Evolutionary conservation across 2,329 filamentous ascomycete genomes (phyloP).

Genomic region (Zymoseptoria crescenta): DNA sequence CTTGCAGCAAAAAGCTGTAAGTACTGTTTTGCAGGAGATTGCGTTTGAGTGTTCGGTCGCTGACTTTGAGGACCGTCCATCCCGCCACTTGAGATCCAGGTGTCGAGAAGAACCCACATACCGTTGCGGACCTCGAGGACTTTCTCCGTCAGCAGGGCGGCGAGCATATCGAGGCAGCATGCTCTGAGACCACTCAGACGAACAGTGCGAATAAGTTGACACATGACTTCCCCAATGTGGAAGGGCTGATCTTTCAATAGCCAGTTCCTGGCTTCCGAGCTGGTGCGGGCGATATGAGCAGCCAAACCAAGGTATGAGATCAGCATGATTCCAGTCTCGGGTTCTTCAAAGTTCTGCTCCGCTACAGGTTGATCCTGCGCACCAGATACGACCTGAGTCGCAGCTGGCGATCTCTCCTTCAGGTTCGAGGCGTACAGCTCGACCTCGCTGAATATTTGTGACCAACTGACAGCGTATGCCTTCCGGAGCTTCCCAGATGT

Average conservation of each 20-base stretch:
- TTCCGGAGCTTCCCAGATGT: constrained; percentile 61
- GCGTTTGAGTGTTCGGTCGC: constrained; percentile 10
- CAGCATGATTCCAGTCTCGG: constrained; percentile 92
- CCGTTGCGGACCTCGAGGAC: constrained; percentile 56
- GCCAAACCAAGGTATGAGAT: constrained; percentile 88
- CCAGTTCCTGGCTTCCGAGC: constrained; percentile 62
- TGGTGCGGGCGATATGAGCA: constrained; percentile 70
- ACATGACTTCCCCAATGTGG: constrained; percentile 64
- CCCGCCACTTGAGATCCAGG: constrained; percentile 59
- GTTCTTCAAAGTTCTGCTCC: constrained; percentile 57
- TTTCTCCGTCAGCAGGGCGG: constrained; percentile 69
- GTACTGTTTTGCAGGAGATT: constrained; percentile 24
- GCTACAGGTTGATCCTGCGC: constrained; percentile 21
- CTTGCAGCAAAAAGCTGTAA: constrained; percentile 23
- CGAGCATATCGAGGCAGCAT: constrained; percentile 72
- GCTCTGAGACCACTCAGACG: constrained; percentile 72
- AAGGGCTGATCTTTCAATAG: constrained; percentile 60
- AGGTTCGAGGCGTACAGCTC: constrained; percentile 74
- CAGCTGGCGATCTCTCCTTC: constrained; percentile 56
- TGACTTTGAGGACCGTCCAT: constrained; percentile 12
- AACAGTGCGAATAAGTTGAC: constrained; percentile 68
- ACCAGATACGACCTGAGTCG: constrained; percentile 49
- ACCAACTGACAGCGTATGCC: constrained; percentile 81
- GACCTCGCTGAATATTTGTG: constrained; percentile 84
- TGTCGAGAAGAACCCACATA: constrained; percentile 75